Base-by-base conservation (phyloP, 768 basidiomycete genomes). In the Mycena rebaudengoi region DNA sequence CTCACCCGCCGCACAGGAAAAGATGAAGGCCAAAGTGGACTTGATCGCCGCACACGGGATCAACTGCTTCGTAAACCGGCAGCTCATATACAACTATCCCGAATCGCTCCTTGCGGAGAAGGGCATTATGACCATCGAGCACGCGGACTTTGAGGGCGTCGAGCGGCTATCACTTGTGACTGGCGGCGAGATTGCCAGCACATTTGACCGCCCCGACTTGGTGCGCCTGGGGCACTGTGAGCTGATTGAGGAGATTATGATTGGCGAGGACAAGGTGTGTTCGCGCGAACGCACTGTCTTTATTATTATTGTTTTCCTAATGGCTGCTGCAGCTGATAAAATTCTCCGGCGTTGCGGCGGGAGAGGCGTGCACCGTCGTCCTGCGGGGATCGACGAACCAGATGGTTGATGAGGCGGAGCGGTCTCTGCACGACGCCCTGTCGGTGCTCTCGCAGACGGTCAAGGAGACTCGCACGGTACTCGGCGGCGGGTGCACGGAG, bases 1-100 rank as follows among this genome's bases (percentile, higher is more conserved):
- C 53, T 40, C 44, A 65, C 28, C 11, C 30, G 11, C 43, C 8
- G 30, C 51, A n/a, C 72, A 96, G 94, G 98, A 98, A 82, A 99
- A 99, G 86, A 99, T 99, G 98, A 98, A 97, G 80, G 90, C 88
- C 62, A 99, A 99, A 81, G 96, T 99, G 7, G 94, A 95, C 45
- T 88, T 91, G 14, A 99, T 99, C 71, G 95, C 96, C 6, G 78
- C 91, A 0, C 96, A 98, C 69, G 97, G 97, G 53, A 94, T 99
- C 82, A 99, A 95, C 72, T 91, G 90, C 78, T 99, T 99, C 76
- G 95, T 99, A 66, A 99, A 99, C 81, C 88, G 98, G 51, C 98
- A 99, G 75, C 85, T 99, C 44, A 94, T 99, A 79, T 99, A 99
- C 88, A 99, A 99, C 85, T 99, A 98, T 75, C 98, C 98, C 41